Evolutionary conservation across 164 flowering plant genomes (phyloP), one percentile per base, ranked within the genome.

Genomic region (Aristolochia fimbriata): DNA sequence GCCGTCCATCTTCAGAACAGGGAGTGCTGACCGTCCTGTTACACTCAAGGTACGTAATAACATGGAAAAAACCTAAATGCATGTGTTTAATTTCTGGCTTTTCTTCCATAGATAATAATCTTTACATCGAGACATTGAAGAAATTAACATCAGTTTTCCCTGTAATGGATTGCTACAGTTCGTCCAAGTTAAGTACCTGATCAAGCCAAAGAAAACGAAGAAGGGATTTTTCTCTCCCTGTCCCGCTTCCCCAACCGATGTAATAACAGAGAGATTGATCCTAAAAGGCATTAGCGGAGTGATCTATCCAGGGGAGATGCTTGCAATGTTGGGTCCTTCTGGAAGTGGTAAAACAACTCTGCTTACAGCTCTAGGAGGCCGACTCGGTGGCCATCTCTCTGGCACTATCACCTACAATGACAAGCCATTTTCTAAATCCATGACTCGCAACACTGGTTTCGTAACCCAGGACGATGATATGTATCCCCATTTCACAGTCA

Each of bases 261-360:
- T 17, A 52, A n/a, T 17, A 52, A 2, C 56, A 9, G 80, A 80
- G 43, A 80, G 71, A 58, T 1, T 17, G 16, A 83, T 87, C 51
- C 58, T 87, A n/a, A 87, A 80, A 23, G 83, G 83, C 1, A 30
- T 84, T 17, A 52, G 79, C 4, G 94, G 94, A 15, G 22, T 68
- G 3, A 84, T 84, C 12, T 31, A 21, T 0, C 94, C 91, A 1
- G 91, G 90, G 1, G 91, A 87, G 58, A 74, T 87, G 74, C 65
- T 87, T n/a, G 94, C 91, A 25, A 77, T 84, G 83, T 51, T 84
- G 16, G 95, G 95, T 27, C 95, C 96, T 1, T 87, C 96, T 0
- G 96, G 96, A 33, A 78, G 89, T 27, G 91, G 96, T 62, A 87
- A 87, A 72, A 85, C 96, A 6, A 87, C 91, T 2, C 77, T 85